Conservation (phyloP, 208 protist species). For the Porcisia deanei region DNA sequence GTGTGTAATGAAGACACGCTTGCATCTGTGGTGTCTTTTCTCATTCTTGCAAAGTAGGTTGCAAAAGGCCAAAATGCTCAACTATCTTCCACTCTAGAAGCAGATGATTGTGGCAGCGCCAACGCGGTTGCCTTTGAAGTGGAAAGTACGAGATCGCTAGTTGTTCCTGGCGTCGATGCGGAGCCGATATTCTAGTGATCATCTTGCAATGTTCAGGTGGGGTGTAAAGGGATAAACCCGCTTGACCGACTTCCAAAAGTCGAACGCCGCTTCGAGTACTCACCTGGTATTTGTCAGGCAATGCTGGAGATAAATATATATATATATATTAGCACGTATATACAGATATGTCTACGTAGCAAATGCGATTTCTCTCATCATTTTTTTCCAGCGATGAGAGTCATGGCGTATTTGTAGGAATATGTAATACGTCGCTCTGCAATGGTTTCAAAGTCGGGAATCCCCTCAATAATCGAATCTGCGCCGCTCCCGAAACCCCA, state of each 20-base stretch:
- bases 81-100: not conserved
- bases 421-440: slow-evolving; percentile 43
- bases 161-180: slow-evolving; percentile 18
- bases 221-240: slow-evolving; percentile 38
- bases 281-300: slow-evolving; percentile 24
- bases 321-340: not conserved
- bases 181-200: not conserved
- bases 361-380: too few species aligned
- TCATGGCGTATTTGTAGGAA: slow-evolving; percentile 20
- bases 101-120: not conserved
- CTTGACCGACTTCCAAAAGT: slow-evolving; percentile 27
- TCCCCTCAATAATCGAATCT: slow-evolving; percentile 9
- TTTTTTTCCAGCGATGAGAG: too few species aligned
- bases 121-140: slow-evolving; percentile 33
- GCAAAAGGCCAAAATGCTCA: slow-evolving; percentile 19
- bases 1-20: slow-evolving; percentile 33
- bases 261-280: slow-evolving; percentile 24
- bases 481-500: slow-evolving; percentile 33
- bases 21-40: slow-evolving; percentile 34
- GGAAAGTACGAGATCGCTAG: slow-evolving; percentile 16
- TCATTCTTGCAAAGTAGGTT: slow-evolving; percentile 27
- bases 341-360: not conserved
- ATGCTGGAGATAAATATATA: slow-evolving; percentile 22
- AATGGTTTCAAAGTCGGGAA: slow-evolving; percentile 48
- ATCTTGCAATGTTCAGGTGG: slow-evolving; percentile 32